Conservation (phyloP, 1,139 yeast species). For the Blastobotrys buckinghamii region DNA sequence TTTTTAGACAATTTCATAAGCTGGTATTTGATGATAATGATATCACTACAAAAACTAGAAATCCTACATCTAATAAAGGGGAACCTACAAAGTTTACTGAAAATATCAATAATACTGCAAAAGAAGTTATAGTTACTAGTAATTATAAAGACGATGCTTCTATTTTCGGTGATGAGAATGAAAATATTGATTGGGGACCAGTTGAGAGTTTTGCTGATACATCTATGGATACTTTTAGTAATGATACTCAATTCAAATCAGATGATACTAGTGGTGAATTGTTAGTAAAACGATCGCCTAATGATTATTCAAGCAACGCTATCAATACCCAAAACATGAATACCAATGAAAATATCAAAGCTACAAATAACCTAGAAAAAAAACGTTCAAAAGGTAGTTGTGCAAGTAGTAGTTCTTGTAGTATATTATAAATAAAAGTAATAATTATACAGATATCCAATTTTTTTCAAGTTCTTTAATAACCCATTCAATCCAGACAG, state of each 20-base stretch:
- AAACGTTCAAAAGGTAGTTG: too few relatives aligned
- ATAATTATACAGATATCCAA: neutral
- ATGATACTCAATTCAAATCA: too few relatives aligned
- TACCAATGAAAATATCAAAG: too few relatives aligned
- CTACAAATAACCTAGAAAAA: too few relatives aligned
- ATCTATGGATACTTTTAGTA: too few relatives aligned
- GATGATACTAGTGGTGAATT: too few relatives aligned
- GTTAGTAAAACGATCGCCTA: too few relatives aligned
- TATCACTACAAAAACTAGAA: neutral
- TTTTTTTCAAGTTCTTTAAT: constrained; percentile 3
- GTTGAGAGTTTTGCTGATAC: too few relatives aligned
- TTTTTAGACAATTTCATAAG: too few relatives aligned
- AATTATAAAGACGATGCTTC: constrained; percentile 34
- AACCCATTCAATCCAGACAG: constrained; percentile 5
- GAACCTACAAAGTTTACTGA: neutral
- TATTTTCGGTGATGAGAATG: constrained; percentile 36
- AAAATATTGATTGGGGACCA: too few relatives aligned
- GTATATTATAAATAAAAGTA: neutral
- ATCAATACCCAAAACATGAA: too few relatives aligned
- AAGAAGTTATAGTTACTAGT: neutral
- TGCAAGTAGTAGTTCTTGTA: neutral
- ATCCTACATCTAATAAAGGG: neutral
- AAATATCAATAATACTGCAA: neutral
- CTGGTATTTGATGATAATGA: neutral
- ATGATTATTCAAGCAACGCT: too few relatives aligned